Evolutionary conservation across 176 grass and related monocot species (phyloP).

Genomic region (Rhynchospora breviuscula): DNA sequence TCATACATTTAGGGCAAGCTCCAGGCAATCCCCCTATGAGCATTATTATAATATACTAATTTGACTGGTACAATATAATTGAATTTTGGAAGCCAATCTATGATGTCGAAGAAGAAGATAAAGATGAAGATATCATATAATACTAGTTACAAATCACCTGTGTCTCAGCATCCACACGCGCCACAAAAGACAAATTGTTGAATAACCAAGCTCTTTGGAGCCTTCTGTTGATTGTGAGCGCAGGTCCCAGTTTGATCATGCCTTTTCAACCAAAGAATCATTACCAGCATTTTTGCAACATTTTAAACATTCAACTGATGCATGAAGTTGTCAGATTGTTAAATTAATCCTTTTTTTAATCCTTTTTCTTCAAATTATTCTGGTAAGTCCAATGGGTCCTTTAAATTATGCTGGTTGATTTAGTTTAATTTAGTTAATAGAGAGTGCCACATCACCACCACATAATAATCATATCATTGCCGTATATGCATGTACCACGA

Average conservation of each 20-base stretch:
- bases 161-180: background rate
- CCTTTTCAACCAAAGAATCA: slow-evolving; percentile 6
- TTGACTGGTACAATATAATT: no score
- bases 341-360: no score
- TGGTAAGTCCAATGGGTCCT: no score
- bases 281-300: background rate
- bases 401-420: no score
- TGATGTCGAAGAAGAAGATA: background rate
- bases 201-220: slow-evolving; percentile 12
- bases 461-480: background rate
- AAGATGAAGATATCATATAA: slow-evolving; percentile 20
- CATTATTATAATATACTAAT: no score
- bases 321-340: background rate
- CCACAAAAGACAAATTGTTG: background rate
- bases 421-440: background rate
- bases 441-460: background rate
- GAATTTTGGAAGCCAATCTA: background rate
- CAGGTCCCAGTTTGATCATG: slow-evolving; percentile 1
- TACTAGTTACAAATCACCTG: slow-evolving; percentile 13
- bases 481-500: background rate
- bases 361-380: no score
- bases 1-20: background rate
- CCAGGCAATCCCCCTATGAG: background rate
- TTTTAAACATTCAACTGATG: background rate
- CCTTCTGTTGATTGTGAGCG: slow-evolving; percentile 6